Evolutionary conservation across 2,329 filamentous ascomycete species (phyloP).

Genomic region (Phialophora macrospora): DNA sequence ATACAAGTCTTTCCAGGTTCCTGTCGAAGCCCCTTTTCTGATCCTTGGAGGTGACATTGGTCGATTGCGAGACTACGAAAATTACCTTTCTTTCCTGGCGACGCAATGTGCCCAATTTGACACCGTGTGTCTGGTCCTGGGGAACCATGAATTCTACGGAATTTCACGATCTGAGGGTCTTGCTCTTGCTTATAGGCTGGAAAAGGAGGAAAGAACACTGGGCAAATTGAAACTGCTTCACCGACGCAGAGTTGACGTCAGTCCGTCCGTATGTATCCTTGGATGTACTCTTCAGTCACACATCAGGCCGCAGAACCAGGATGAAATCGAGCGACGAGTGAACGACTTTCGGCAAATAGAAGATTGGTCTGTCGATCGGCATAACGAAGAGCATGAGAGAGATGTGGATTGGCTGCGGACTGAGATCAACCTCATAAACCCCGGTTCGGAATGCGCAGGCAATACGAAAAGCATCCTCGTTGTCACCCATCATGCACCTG

Average conservation of each 20-base stretch:
- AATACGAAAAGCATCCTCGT: slow-evolving; percentile 50
- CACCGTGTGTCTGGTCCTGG: slow-evolving; percentile 43
- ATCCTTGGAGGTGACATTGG: slow-evolving; percentile 46
- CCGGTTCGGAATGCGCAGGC: background rate
- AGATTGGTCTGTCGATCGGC: slow-evolving; percentile 56
- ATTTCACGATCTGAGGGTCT: slow-evolving; percentile 37
- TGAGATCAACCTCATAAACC: slow-evolving; percentile 42
- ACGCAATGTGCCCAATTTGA: slow-evolving; percentile 40
- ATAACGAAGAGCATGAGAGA: slow-evolving; percentile 55
- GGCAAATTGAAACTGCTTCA: slow-evolving; percentile 42
- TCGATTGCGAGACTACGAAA: slow-evolving; percentile 40
- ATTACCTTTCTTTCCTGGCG: slow-evolving; percentile 40
- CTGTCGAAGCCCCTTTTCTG: slow-evolving; percentile 32
- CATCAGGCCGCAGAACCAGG: slow-evolving; percentile 49
- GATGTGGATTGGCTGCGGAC: slow-evolving; percentile 59
- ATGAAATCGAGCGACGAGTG: slow-evolving; percentile 52
- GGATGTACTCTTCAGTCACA: slow-evolving; percentile 65
- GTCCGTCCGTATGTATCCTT: slow-evolving; percentile 55
- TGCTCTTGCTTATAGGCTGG: slow-evolving; percentile 39
- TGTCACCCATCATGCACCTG: slow-evolving; percentile 64
- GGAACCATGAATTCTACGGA: slow-evolving; percentile 48
- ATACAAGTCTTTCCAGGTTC: slow-evolving; percentile 39
- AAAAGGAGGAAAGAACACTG: slow-evolving; percentile 40
- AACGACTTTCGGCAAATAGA: slow-evolving; percentile 62
- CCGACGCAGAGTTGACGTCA: slow-evolving; percentile 40